Conservation (phyloP, 306 rosid genomes). For the Medicago lupulina region DNA sequence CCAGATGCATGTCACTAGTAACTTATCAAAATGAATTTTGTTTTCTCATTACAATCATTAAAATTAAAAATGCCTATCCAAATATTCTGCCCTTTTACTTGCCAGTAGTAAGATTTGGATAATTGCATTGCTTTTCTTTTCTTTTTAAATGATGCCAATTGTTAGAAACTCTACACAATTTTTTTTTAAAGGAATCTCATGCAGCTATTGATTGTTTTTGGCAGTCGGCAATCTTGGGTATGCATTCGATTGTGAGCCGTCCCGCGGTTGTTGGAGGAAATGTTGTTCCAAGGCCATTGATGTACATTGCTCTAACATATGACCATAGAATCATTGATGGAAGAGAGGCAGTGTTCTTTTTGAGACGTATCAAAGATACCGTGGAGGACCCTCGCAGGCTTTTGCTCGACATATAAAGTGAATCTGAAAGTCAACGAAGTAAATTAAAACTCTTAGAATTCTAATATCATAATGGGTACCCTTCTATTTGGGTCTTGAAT, state of each 20-base stretch:
- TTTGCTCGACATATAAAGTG: constrained; percentile 69
- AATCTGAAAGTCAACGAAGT: constrained; percentile 12
- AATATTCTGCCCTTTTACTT: constrained; percentile 17
- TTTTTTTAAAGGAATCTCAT: constrained; percentile 23
- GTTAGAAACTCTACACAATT: not conserved
- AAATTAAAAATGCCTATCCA: constrained; percentile 4
- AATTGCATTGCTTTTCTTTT: not conserved
- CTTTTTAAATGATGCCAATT: constrained; percentile 1
- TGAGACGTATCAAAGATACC: constrained; percentile 77
- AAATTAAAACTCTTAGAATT: constrained; percentile 42
- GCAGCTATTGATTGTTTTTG: constrained; percentile 34
- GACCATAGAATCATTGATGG: constrained; percentile 87
- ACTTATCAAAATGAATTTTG: constrained; percentile 25
- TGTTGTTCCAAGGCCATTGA: constrained; percentile 77
- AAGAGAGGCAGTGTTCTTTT: constrained; percentile 89
- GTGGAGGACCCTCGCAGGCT: constrained; percentile 85
- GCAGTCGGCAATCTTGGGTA: constrained; percentile 88
- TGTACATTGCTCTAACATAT: constrained; percentile 82
- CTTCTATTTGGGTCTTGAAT: constrained; percentile 40
- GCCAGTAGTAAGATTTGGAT: constrained; percentile 5
- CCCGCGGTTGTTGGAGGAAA: constrained; percentile 76
- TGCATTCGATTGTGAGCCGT: constrained; percentile 84
- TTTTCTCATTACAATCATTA: not conserved
- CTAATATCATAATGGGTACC: constrained; percentile 45
- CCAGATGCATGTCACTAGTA: not conserved